A percentile compares a stretch with the other conserved stretches of the same genome.
These are phyloP conservation scores for Umbilicus rupestris DNA, from an alignment of 164 flowering plant species.

Conservation along the genomic window DNA sequence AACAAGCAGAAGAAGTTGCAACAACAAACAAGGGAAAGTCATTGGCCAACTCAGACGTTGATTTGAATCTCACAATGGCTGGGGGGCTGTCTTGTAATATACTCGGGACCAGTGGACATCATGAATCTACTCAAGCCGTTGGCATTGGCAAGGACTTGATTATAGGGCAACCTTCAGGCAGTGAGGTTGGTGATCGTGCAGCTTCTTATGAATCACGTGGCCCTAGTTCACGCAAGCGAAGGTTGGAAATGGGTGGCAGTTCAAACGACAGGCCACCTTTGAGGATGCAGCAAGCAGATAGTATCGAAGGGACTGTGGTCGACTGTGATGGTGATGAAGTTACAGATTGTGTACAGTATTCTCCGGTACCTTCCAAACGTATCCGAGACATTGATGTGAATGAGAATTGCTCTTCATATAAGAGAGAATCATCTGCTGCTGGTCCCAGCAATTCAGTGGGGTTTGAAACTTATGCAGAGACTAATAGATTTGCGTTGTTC, in stretches of 20 bases:
- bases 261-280: constrained; percentile 63
- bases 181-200: constrained; percentile 98
- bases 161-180: constrained; percentile 82
- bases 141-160: constrained; percentile 61
- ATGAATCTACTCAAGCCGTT: constrained; percentile 28
- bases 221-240: constrained; percentile 76
- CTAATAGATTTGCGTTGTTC: constrained; percentile 33
- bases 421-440: constrained; percentile 63
- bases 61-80: constrained; percentile 67
- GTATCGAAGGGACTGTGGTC: constrained; percentile 85
- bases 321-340: constrained; percentile 97
- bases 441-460: constrained; percentile 79
- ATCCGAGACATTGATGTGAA: constrained; percentile 47
- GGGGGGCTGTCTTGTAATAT: constrained; percentile 44
- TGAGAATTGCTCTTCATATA: constrained; percentile 42
- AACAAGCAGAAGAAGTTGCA: constrained; percentile 79
- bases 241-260: constrained; percentile 82
- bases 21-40: constrained; percentile 43
- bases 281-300: constrained; percentile 72
- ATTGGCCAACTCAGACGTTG: constrained; percentile 39
- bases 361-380: constrained; percentile 91
- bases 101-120: constrained; percentile 22
- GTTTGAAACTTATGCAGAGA: constrained; percentile 45
- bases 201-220: constrained; percentile 95
- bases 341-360: constrained; percentile 54